Evolutionary conservation across 2,329 filamentous ascomycete species (phyloP).

Genomic region (Escovopsis weberi): DNA sequence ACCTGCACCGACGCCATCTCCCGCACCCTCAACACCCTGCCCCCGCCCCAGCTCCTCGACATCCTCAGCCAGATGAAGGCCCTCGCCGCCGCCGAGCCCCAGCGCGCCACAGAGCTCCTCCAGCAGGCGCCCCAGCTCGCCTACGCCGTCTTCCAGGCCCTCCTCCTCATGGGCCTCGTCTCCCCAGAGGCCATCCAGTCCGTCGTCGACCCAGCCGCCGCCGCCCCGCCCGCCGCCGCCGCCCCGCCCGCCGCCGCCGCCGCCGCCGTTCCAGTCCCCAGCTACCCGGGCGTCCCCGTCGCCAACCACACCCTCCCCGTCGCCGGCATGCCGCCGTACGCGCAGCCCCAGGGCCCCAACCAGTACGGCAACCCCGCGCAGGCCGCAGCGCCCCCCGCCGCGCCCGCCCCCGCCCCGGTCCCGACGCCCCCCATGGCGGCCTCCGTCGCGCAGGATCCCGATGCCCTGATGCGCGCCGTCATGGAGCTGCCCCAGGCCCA

Average conservation of each 20-base stretch:
- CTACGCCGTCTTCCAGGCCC: constrained; percentile 88
- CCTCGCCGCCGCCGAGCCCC: constrained; percentile 67
- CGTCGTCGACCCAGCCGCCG: constrained; percentile 60
- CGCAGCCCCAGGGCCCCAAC: constrained; percentile 24
- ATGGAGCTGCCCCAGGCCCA: constrained; percentile 65
- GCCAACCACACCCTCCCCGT: constrained; percentile 35
- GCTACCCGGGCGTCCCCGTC: constrained; percentile 19
- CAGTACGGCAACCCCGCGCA: no score
- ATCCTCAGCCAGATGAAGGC: constrained; percentile 91
- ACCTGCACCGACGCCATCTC: constrained; percentile 85
- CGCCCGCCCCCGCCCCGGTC: constrained; percentile 18
- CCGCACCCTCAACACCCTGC: constrained; percentile 72
- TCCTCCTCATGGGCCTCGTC: constrained; percentile 84
- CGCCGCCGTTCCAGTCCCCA: constrained; percentile 19
- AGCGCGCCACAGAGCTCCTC: constrained; percentile 72
- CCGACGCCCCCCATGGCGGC: constrained; percentile 16
- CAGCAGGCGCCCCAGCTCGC: constrained; percentile 81
- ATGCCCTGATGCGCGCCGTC: constrained; percentile 66
- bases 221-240: constrained; percentile 25
- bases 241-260: constrained; percentile 19
- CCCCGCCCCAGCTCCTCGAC: constrained; percentile 78
- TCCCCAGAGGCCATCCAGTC: constrained; percentile 70
- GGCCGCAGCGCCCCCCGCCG: no score
- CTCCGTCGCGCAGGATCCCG: constrained; percentile 39
- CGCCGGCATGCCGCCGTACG: constrained; percentile 28